Conservation (phyloP, 495 filamentous ascomycete genomes). For the Aspergillus sclerotiicarbonarius region DNA sequence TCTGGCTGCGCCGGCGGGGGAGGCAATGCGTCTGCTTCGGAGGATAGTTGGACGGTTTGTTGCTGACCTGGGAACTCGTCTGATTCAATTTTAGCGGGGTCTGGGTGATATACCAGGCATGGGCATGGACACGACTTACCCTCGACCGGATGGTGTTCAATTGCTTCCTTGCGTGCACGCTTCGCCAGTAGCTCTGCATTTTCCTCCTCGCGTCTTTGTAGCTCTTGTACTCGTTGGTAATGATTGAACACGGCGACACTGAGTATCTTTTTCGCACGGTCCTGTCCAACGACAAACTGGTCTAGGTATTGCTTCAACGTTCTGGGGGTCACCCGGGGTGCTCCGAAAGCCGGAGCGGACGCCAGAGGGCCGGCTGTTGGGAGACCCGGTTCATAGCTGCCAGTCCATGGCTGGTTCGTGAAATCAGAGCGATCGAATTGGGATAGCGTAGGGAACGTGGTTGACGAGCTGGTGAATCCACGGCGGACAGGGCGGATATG, state of each 20-base stretch:
- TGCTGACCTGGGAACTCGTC: conserved; percentile 81
- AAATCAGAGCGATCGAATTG: conserved; percentile 65
- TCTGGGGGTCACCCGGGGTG: conserved; percentile 73
- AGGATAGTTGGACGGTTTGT: conserved; percentile 48
- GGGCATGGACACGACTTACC: conserved; percentile 38
- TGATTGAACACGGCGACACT: conserved; percentile 97
- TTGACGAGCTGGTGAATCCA: conserved; percentile 31
- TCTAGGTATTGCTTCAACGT: conserved; percentile 88
- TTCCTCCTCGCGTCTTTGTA: conserved; percentile 73
- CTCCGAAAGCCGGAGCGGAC: conserved; percentile 59
- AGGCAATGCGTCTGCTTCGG: conserved; percentile 25
- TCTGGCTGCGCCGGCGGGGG: conserved; percentile 32
- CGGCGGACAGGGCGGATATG: conserved; percentile 14
- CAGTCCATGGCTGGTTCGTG: conserved; percentile 63
- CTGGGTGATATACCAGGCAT: neutral
- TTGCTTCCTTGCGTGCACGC: conserved; percentile 46
- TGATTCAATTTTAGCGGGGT: conserved; percentile 32
- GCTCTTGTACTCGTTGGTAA: conserved; percentile 81
- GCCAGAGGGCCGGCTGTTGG: conserved; percentile 58
- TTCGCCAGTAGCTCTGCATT: conserved; percentile 60
- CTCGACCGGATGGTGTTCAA: conserved; percentile 53
- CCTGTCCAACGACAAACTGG: conserved; percentile 93
- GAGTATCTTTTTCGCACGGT: conserved; percentile 91
- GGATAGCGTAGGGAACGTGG: conserved; percentile 40
- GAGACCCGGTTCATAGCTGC: conserved; percentile 70